Evolutionary conservation across 495 filamentous ascomycete genomes (phyloP).

Genomic region (Neurospora sp.): DNA sequence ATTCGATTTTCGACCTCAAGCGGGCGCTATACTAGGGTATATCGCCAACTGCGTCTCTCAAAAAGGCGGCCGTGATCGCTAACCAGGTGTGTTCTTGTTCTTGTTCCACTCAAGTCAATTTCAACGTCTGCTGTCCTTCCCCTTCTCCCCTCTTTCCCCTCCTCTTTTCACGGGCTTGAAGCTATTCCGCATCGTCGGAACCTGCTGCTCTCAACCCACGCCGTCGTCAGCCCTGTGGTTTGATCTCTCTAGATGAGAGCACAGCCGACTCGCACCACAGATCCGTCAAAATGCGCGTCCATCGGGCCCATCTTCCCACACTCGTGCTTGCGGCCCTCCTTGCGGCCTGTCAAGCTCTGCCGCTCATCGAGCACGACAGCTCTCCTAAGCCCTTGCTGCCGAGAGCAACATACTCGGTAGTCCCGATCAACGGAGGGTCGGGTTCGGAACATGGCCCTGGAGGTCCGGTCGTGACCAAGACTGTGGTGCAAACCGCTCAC

Average conservation of each 20-base stretch:
- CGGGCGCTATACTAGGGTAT: not conserved
- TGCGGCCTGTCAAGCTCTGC: constrained; percentile 6
- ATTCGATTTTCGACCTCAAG: not conserved
- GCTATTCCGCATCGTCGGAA: not conserved
- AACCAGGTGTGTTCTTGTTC: not conserved
- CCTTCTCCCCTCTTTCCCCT: not conserved
- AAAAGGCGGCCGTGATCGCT: not conserved
- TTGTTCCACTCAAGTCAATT: not conserved
- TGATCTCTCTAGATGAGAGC: not conserved
- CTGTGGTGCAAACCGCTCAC: constrained; percentile 9
- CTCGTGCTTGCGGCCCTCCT: constrained; percentile 5
- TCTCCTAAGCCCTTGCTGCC: constrained; percentile 5
- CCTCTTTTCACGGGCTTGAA: not conserved
- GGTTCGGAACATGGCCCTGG: constrained; percentile 1
- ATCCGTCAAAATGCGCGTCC: constrained; percentile 12
- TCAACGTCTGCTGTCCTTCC: not conserved
- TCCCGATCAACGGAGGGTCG: constrained; percentile 19
- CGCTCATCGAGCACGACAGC: constrained; percentile 5
- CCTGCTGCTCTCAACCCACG: not conserved
- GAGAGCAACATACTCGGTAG: constrained; percentile 21
- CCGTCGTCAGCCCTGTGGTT: not conserved
- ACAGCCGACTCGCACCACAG: too few species aligned
- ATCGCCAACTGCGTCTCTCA: not conserved
- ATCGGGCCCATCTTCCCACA: not conserved
- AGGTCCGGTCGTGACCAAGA: constrained; percentile 7